Percentiles rank a stretch among this genome's conserved stretches.
These are phyloP conservation scores for Coniochaeta sp. DNA, from an alignment of 2,329 filamentous ascomycete species.

Conservation along the genomic window DNA sequence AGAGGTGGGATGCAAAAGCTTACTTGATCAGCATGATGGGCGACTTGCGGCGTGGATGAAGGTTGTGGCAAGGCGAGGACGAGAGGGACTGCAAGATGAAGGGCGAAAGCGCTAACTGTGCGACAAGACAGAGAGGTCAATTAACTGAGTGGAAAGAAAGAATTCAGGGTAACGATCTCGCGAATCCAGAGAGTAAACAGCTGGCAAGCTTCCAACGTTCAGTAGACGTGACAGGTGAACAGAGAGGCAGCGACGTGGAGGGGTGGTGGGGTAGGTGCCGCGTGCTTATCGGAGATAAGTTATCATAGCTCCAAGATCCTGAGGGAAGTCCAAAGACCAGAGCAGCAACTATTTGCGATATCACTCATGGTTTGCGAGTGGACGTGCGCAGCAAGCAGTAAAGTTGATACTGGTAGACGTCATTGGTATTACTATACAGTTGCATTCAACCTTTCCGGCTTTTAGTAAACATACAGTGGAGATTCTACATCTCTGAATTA, in stretches of 20 bases:
- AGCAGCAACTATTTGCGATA: background rate
- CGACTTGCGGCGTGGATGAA: conserved; percentile 2
- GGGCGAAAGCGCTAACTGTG: background rate
- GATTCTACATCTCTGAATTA: conserved; percentile 13
- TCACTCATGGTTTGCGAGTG: background rate
- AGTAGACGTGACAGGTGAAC: background rate
- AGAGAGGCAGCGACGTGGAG: conserved; percentile 2
- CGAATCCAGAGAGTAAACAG: background rate
- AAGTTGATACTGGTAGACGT: background rate
- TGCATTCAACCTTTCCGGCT: conserved; percentile 16
- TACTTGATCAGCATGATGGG: conserved; percentile 46
- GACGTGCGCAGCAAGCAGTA: background rate
- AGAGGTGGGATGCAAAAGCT: conserved; percentile 10
- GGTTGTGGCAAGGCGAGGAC: background rate
- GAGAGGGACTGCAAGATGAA: background rate
- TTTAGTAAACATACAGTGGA: conserved; percentile 27
- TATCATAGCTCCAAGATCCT: background rate
- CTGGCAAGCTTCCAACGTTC: background rate
- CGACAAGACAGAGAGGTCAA: background rate
- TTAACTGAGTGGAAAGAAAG: background rate
- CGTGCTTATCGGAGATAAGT: background rate
- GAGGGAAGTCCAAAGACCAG: too few species aligned
- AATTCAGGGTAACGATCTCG: background rate
- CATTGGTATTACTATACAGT: conserved; percentile 1
- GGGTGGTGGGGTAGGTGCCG: conserved; percentile 11